A percentile compares a stretch with the other conserved stretches of the same genome.
Evolutionary conservation across 2,329 filamentous ascomycete species (phyloP).

Genomic region (Didymella sp.): DNA sequence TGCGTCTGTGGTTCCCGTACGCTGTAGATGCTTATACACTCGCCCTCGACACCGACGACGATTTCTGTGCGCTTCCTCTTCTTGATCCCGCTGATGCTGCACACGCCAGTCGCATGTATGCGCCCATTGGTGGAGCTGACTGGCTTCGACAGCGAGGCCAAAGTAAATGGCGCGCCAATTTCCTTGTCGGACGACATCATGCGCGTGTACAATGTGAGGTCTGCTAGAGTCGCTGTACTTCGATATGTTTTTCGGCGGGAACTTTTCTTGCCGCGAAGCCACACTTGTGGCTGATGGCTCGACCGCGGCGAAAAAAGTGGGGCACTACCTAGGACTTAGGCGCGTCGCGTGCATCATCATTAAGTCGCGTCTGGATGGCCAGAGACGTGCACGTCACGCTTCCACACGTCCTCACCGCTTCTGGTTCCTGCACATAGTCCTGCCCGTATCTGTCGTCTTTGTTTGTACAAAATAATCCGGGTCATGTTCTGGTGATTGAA

Average conservation of each 20-base stretch:
- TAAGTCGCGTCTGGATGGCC: slow-evolving; percentile 3
- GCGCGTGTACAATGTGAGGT: slow-evolving; percentile 26
- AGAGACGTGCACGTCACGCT: slow-evolving; percentile 1
- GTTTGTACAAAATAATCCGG: not conserved
- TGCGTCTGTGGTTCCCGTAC: slow-evolving; percentile 49
- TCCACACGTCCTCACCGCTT: slow-evolving; percentile 1
- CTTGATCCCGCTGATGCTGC: slow-evolving; percentile 61
- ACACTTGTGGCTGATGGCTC: slow-evolving; percentile 10
- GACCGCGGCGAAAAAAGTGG: not conserved
- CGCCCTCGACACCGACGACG: slow-evolving; percentile 65
- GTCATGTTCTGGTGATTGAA: slow-evolving; percentile 6
- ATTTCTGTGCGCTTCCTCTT: slow-evolving; percentile 70
- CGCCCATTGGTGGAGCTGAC: slow-evolving; percentile 51
- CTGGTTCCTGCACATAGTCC: not conserved
- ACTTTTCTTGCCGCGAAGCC: not conserved
- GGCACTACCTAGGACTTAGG: slow-evolving; percentile 19
- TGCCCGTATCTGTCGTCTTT: not conserved
- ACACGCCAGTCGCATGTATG: slow-evolving; percentile 56
- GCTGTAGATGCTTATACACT: slow-evolving; percentile 68
- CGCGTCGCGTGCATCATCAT: slow-evolving; percentile 22
- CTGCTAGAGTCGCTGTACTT: slow-evolving; percentile 32
- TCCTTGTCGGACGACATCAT: slow-evolving; percentile 47
- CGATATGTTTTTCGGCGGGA: slow-evolving; percentile 9
- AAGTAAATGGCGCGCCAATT: slow-evolving; percentile 50
- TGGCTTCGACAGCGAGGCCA: slow-evolving; percentile 55